Base-by-base conservation (phyloP, 2,329 filamentous ascomycete species). In the Lecanoromycetidae sp. region DNA sequence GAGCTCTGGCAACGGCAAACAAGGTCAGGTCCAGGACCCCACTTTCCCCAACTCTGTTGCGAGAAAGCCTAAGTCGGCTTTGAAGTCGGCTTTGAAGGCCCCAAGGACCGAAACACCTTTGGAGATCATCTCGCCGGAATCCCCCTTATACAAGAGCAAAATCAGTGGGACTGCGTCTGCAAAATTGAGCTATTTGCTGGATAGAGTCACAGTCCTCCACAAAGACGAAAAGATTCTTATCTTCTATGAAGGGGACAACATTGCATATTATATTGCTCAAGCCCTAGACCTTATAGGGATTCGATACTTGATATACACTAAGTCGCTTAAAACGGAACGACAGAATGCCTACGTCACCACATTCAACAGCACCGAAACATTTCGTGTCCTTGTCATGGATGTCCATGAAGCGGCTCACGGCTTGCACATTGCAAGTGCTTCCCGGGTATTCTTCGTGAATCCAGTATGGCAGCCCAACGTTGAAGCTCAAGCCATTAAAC, bases 401-500 rank as follows among this genome's bases (percentile, higher is more conserved):
- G 76, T 95, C n/a, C 78, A 77, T 1, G 86, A 91, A 59, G 88
- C 88, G 25, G 86, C 88, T 0, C 86, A 88, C 52, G 90, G 90
- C 0, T 71, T 96, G 0, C 88, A 95, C 59, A 79, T 95, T 62
- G 80, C 80, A 43, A 79, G 77, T 9, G 88, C 88, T 1, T 91
- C 84, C 4, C 72, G 90, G 2, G 81, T 96, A 8, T 93, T 87
- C 63, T 95, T 96, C 53, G 75, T 94, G 46, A 90, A 83, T 53
- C 88, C 90, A 0, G 85, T 94, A 10, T 82, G 91, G 60, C 84
- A 88, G 44, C 87, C 87, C 0, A 70, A 84, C 53, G 75, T 94
- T 1, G 85, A 94, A 61, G 87, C 84, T 1, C 90, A 96, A 62
- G 90, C 90, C 0, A 86, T 95, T 53, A 94, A 93, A 51, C 80